These are phyloP conservation scores for Verticillium isaacii DNA, from an alignment of 2,329 filamentous ascomycete species.

Conservation along the genomic window DNA sequence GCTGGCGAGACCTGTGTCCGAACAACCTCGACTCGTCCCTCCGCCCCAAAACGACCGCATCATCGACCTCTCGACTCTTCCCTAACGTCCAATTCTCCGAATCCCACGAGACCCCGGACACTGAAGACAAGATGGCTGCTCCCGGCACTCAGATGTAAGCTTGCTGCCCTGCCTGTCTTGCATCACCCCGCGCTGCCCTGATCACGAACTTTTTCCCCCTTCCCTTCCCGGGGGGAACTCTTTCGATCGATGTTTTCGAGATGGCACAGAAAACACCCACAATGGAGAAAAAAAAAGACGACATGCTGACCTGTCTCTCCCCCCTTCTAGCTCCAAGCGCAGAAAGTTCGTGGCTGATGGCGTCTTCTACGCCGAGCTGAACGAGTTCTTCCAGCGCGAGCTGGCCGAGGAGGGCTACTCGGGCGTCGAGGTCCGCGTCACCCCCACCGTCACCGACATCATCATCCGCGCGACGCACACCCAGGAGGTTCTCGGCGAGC, in stretches of 20 bases:
- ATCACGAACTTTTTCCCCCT: background rate
- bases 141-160: constrained; percentile 60
- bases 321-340: constrained; percentile 68
- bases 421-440: constrained; percentile 99
- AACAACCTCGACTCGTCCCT: constrained; percentile 10
- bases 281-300: background rate
- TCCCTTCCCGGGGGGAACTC: background rate
- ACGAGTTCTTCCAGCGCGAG: constrained; percentile 99
- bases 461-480: constrained; percentile 99
- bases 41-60: constrained; percentile 23
- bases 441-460: constrained; percentile 99
- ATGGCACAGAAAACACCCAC: background rate
- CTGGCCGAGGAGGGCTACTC: constrained; percentile 99
- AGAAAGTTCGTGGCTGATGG: constrained; percentile 96
- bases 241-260: background rate
- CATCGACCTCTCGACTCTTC: constrained; percentile 29
- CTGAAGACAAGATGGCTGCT: constrained; percentile 52
- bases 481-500: constrained; percentile 99
- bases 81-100: constrained; percentile 22
- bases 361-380: constrained; percentile 99
- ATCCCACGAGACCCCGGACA: constrained; percentile 11
- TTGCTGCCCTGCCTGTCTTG: constrained; percentile 15
- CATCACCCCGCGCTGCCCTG: background rate
- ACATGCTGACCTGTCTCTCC: constrained; percentile 9
- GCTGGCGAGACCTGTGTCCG: background rate